A percentile compares a stretch with the other conserved stretches of the same genome.
Conservation (phyloP, 2,329 filamentous ascomycete species). For the Scopulariopsis brevicaulis region DNA sequence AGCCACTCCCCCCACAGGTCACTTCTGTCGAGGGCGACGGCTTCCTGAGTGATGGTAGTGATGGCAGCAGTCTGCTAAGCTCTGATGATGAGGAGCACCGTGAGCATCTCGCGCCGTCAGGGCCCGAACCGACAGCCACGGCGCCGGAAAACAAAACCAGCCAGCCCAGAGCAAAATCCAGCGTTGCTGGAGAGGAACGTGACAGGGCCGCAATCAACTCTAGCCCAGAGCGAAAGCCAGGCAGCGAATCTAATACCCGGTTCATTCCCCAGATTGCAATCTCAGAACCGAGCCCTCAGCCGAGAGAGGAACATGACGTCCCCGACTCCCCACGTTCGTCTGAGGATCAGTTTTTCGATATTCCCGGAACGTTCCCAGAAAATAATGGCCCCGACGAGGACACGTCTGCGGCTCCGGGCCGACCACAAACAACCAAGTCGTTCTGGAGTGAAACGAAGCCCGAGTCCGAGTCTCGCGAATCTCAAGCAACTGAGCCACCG, state of each 20-base stretch:
- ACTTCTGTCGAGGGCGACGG: slow-evolving; percentile 57
- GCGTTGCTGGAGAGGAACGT: neutral
- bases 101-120: slow-evolving; percentile 1
- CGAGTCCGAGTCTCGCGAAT: neutral
- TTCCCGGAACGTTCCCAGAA: slow-evolving; percentile 50
- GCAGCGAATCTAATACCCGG: neutral
- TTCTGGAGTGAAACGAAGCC: neutral
- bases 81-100: slow-evolving; percentile 23
- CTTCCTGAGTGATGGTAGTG: slow-evolving; percentile 31
- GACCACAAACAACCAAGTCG: neutral
- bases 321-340: slow-evolving; percentile 1
- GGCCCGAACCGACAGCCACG: neutral
- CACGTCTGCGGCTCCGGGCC: neutral
- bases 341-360: slow-evolving; percentile 26
- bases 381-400: slow-evolving; percentile 15
- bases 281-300: slow-evolving; percentile 22
- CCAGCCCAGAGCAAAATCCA: neutral
- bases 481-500: neutral
- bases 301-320: slow-evolving; percentile 2
- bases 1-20: slow-evolving; percentile 60
- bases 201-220: neutral
- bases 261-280: slow-evolving; percentile 31
- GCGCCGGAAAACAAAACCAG: neutral
- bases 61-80: slow-evolving; percentile 5
- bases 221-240: neutral